phyloP scores from a whole-genome alignment of 148 eudicot genomes.

The Chenopodium suecicum region DNA sequence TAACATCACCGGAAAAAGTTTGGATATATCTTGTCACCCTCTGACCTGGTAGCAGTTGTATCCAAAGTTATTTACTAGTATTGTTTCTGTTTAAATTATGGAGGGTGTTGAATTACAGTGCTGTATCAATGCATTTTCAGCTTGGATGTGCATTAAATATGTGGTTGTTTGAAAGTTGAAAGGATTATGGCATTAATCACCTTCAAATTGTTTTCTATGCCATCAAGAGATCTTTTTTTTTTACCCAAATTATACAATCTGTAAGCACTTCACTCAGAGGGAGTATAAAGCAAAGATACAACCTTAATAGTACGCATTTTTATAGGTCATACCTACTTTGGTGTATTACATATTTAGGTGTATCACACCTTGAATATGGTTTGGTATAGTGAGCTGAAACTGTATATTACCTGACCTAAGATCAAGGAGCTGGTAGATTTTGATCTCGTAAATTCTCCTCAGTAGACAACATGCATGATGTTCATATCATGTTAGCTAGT shows the following conservation, averaged over 20 bases:
- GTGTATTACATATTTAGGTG: background rate
- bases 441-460: background rate
- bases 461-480: background rate
- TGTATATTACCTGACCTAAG: background rate
- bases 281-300: background rate
- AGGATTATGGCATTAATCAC: background rate
- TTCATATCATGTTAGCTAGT: background rate
- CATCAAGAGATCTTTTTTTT: background rate
- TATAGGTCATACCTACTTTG: background rate
- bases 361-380: background rate
- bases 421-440: background rate
- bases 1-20: background rate
- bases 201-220: background rate
- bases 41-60: background rate
- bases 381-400: background rate
- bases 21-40: background rate
- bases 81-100: background rate
- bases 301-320: background rate
- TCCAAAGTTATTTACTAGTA: background rate
- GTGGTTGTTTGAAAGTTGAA: background rate
- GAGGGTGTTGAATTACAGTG: background rate
- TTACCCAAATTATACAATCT: background rate
- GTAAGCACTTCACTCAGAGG: background rate
- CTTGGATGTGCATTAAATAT: background rate
- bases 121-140: background rate